These are phyloP conservation scores for Gastroboletus turbinatus DNA, from an alignment of 1,284 basidiomycete species.

Conservation along the genomic window DNA sequence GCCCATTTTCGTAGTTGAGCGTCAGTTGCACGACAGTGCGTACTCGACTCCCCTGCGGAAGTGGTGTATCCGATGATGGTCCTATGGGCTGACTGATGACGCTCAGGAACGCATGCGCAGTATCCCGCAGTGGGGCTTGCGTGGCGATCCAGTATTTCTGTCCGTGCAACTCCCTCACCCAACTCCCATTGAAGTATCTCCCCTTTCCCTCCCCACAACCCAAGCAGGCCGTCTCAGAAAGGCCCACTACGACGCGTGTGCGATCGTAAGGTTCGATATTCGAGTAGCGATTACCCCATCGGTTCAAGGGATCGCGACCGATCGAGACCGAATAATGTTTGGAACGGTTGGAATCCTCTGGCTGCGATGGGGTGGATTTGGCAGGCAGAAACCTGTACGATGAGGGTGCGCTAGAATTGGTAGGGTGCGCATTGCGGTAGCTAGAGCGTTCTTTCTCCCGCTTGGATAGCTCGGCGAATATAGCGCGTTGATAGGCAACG, in stretches of 20 bases:
- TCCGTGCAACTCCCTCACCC: slow-evolving; percentile 72
- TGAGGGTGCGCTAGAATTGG: background rate
- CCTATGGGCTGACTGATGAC: slow-evolving; percentile 54
- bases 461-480: slow-evolving; percentile 19
- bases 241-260: slow-evolving; percentile 59
- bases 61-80: slow-evolving; percentile 32
- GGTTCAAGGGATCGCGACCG: slow-evolving; percentile 47
- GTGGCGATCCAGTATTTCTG: slow-evolving; percentile 81
- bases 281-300: slow-evolving; percentile 62
- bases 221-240: slow-evolving; percentile 15
- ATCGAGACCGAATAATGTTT: slow-evolving; percentile 57
- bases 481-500: slow-evolving; percentile 7
- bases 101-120: slow-evolving; percentile 73
- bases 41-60: slow-evolving; percentile 42
- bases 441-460: slow-evolving; percentile 28
- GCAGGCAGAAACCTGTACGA: slow-evolving; percentile 21
- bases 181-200: slow-evolving; percentile 81
- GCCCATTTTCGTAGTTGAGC: slow-evolving; percentile 59
- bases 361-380: slow-evolving; percentile 28
- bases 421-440: slow-evolving; percentile 16
- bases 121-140: slow-evolving; percentile 73
- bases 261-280: slow-evolving; percentile 79
- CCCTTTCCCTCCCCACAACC: slow-evolving; percentile 33
- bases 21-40: slow-evolving; percentile 82
- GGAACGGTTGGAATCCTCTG: slow-evolving; percentile 25